Evolutionary conservation across 2,329 filamentous ascomycete genomes (phyloP).

Genomic region (Fusarium humuli): DNA sequence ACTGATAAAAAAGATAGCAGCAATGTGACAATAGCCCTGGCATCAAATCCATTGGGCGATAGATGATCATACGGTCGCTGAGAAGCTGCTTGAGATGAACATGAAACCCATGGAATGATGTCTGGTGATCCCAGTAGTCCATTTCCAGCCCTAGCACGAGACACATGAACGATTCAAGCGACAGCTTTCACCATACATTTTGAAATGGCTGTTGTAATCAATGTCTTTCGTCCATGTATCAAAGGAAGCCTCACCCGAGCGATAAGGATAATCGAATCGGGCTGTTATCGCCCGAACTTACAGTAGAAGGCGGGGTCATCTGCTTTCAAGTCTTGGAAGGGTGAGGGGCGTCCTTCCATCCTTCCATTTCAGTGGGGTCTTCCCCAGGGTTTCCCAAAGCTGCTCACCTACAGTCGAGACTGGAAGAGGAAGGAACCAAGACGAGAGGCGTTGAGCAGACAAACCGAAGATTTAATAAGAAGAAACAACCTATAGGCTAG

Average conservation of each 20-base stretch:
- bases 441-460: background rate
- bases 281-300: conserved; percentile 19
- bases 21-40: background rate
- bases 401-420: background rate
- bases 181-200: background rate
- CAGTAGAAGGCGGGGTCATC: conserved; percentile 26
- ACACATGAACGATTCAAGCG: conserved; percentile 7
- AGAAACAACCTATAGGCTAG: background rate
- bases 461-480: background rate
- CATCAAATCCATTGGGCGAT: background rate
- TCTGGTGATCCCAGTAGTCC: conserved; percentile 16
- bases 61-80: conserved; percentile 21
- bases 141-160: conserved; percentile 10
- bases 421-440: conserved; percentile 33
- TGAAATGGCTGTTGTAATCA: background rate
- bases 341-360: conserved; percentile 25
- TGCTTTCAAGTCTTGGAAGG: conserved; percentile 17
- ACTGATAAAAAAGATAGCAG: conserved; percentile 7
- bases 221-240: background rate
- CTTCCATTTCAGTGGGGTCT: conserved; percentile 18
- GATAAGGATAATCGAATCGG: conserved; percentile 22
- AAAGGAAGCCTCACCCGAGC: background rate
- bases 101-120: conserved; percentile 2
- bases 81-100: conserved; percentile 7
- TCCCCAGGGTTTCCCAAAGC: conserved; percentile 16